Evolutionary conservation across 164 flowering plant genomes (phyloP), one percentile per base, ranked within the genome.

Genomic region (Amborella trichopoda): DNA sequence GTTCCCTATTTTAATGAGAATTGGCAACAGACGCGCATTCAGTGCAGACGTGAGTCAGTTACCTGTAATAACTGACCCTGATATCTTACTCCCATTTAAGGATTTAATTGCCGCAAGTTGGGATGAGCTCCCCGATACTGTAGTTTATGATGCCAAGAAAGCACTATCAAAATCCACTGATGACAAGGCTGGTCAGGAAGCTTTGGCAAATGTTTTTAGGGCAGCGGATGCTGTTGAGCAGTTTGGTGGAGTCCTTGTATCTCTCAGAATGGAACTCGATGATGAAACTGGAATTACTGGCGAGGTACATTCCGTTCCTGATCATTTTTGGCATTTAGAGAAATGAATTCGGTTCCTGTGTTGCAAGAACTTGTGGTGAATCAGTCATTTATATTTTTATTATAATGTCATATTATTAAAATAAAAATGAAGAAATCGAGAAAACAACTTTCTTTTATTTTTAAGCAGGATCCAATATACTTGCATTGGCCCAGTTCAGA

Each of bases 171-270:
- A 81, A 62, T 59, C 40, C 23, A 70, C 87, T 4, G 83, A 77
- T 40, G 98, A 91, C 60, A 68, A 75, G 60, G 64, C 68, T 39
- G 85, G 82, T 8, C 81, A 83, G 65, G 94, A 81, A 55, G 67
- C 50, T 36, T 60, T 87, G 57, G 62, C 44, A 30, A 81, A 74
- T 71, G 77, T 81, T 19, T 75, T 83, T 41, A 77, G 89, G 40
- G 81, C 98, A 24, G 96, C 98, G 48, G 93, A 81, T 62, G 98
- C 98, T 11, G 77, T 62, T 47, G 96, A 78, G 65, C 79, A 81
- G 53, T 87, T 87, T 49, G 45, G 56, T 21, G 96, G 81, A 30
- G 72, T 72, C 25, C 61, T 87, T 44, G 74, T 69, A 13, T 52
- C 75, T 23, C 49, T 90, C 51, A 86, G 72, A 58, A 86, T 83